phyloP scores from a whole-genome alignment of 1,284 basidiomycete species.

The Ceratobasidium papillatum region DNA sequence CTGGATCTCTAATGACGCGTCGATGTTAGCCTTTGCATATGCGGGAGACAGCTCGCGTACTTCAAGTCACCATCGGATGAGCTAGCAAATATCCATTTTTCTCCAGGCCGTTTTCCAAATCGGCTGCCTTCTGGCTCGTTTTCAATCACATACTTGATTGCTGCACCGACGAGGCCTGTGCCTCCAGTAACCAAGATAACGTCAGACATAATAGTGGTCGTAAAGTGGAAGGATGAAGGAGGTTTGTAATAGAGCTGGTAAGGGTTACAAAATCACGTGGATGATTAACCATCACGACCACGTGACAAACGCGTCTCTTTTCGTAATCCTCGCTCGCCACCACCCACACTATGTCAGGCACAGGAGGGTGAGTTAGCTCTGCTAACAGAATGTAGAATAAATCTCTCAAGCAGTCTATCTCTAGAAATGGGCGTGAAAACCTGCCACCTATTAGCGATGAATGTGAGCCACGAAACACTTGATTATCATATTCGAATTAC shows the following conservation, averaged over 20 bases:
- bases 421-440: conserved; percentile 1
- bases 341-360: conserved; percentile 4
- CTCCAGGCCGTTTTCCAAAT: conserved; percentile 76
- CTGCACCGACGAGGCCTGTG: conserved; percentile 84
- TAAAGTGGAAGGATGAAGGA: conserved; percentile 13
- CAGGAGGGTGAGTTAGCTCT: not conserved
- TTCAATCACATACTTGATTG: conserved; percentile 79
- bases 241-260: conserved; percentile 29
- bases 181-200: conserved; percentile 85
- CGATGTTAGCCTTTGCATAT: conserved; percentile 4
- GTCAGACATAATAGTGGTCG: conserved; percentile 50
- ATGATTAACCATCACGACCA: not conserved
- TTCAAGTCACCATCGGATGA: conserved; percentile 81
- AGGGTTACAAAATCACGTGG: conserved; percentile 9
- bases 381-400: not conserved
- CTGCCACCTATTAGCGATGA: conserved; percentile 38
- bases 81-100: conserved; percentile 84
- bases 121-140: conserved; percentile 77
- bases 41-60: conserved; percentile 54
- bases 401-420: not conserved
- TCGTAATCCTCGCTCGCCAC: conserved; percentile 20
- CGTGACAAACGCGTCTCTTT: conserved; percentile 26
- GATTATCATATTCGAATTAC: not conserved
- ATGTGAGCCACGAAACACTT: conserved; percentile 7
- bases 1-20: conserved; percentile 61